Evolutionary conservation across 176 grass and related monocot genomes (phyloP).

Genomic region (Chloris gayana): DNA sequence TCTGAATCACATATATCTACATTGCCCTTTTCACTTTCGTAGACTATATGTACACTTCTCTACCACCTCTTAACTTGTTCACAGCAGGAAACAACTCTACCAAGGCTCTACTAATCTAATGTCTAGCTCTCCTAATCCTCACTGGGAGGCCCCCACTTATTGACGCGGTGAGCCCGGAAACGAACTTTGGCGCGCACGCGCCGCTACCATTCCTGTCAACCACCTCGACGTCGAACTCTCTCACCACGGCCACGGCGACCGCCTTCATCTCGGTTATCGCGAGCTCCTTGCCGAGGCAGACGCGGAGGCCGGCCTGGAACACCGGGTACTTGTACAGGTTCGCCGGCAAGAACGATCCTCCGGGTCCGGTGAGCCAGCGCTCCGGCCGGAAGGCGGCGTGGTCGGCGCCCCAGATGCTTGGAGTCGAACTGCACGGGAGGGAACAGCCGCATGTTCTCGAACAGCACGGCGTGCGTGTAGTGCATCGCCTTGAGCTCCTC

Average conservation of each 20-base stretch:
- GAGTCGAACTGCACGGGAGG: constrained; percentile 88
- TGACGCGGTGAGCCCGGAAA: constrained; percentile 65
- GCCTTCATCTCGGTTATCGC: constrained; percentile 77
- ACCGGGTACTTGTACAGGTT: constrained; percentile 72
- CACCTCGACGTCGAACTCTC: constrained; percentile 60
- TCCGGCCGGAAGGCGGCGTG: constrained; percentile 63
- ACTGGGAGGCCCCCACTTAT: constrained; percentile 64
- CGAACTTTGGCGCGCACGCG: constrained; percentile 45
- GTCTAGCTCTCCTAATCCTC: constrained; percentile 41
- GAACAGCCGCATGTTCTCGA: constrained; percentile 75
- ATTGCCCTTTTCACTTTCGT: too few species aligned
- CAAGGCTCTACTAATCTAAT: neutral
- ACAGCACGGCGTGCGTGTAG: constrained; percentile 61
- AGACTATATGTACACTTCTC: too few species aligned
- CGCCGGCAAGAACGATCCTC: constrained; percentile 52
- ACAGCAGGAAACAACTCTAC: too few species aligned
- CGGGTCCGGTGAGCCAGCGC: constrained; percentile 61
- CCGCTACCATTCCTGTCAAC: neutral
- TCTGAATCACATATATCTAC: too few species aligned
- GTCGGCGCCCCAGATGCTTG: constrained; percentile 83
- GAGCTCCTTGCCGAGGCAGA: constrained; percentile 86
- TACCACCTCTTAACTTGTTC: too few species aligned
- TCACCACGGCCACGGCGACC: constrained; percentile 58
- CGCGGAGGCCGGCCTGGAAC: constrained; percentile 76
- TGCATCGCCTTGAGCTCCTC: constrained; percentile 43